Conservation (phyloP, 257 asterid genomes). For the Solanum etuberosum region DNA sequence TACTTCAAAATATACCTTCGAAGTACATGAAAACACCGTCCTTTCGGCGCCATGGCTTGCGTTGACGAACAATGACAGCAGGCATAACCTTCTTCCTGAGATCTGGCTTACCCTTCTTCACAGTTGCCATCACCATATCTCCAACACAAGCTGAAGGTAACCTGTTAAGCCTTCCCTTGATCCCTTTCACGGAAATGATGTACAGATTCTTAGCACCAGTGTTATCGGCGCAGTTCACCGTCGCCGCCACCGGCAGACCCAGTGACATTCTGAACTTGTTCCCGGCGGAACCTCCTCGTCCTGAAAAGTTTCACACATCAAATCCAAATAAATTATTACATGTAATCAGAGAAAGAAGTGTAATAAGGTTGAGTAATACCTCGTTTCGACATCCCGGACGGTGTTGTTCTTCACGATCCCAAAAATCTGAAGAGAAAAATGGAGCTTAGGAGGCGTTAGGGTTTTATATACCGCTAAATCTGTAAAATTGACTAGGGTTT, state of each 20-base stretch:
- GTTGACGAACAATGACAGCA: constrained; percentile 65
- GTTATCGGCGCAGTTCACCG: constrained; percentile 63
- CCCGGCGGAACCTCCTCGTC: constrained; percentile 62
- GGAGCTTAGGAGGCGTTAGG: not conserved
- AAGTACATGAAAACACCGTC: constrained; percentile 70
- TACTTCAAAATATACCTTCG: constrained; percentile 10
- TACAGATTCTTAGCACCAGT: constrained; percentile 60
- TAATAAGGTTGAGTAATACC: constrained; percentile 11
- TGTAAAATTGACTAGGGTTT: not conserved
- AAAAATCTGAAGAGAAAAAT: not conserved
- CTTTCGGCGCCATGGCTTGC: constrained; percentile 84
- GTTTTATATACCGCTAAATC: constrained; percentile 4
- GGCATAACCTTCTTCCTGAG: constrained; percentile 78
- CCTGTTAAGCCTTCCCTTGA: constrained; percentile 53
- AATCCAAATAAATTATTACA: not conserved
- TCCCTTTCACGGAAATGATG: constrained; percentile 60
- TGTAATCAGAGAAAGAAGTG: not conserved
- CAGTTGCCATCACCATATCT: constrained; percentile 71
- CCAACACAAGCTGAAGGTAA: constrained; percentile 61
- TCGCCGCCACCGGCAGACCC: constrained; percentile 67
- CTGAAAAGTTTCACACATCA: constrained; percentile 2
- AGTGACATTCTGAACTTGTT: constrained; percentile 62
- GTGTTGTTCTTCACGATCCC: not conserved
- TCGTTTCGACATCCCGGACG: constrained; percentile 41
- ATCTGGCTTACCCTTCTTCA: constrained; percentile 63